These are phyloP conservation scores for Fistulinella prunicolor DNA, from an alignment of 768 basidiomycete species.

Conservation along the genomic window DNA sequence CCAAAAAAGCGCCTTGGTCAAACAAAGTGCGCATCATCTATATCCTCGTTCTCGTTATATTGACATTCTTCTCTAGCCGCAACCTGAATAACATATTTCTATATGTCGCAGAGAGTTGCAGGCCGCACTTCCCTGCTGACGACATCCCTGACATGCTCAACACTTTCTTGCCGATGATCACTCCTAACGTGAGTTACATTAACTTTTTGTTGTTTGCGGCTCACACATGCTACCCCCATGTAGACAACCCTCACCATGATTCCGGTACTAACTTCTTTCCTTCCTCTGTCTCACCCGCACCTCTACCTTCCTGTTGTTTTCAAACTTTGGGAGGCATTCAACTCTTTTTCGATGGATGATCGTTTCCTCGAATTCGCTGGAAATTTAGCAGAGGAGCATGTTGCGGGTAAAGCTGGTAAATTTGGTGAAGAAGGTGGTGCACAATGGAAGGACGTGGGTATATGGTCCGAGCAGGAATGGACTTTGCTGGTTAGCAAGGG, in stretches of 20 bases:
- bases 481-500: conserved; percentile 79
- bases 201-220: neutral
- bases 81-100: conserved; percentile 70
- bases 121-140: conserved; percentile 60
- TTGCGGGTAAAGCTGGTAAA: conserved; percentile 56
- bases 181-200: conserved; percentile 55
- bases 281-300: conserved; percentile 64
- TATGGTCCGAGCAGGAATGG: conserved; percentile 86
- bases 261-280: conserved; percentile 74
- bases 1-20: conserved; percentile 63
- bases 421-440: conserved; percentile 55
- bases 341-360: conserved; percentile 71
- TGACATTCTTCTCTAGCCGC: conserved; percentile 38
- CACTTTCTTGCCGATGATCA: conserved; percentile 67
- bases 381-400: conserved; percentile 68
- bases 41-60: neutral
- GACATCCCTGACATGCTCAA: conserved; percentile 72
- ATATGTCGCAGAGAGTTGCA: conserved; percentile 70
- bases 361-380: conserved; percentile 70
- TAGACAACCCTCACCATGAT: conserved; percentile 70
- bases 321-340: conserved; percentile 76
- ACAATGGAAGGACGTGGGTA: conserved; percentile 80
- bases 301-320: conserved; percentile 72
- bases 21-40: conserved; percentile 44
- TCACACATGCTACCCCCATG: conserved; percentile 5